These are phyloP conservation scores for Kurtzmaniella cleridarum DNA, from an alignment of 805 yeast genomes.

Conservation along the genomic window DNA sequence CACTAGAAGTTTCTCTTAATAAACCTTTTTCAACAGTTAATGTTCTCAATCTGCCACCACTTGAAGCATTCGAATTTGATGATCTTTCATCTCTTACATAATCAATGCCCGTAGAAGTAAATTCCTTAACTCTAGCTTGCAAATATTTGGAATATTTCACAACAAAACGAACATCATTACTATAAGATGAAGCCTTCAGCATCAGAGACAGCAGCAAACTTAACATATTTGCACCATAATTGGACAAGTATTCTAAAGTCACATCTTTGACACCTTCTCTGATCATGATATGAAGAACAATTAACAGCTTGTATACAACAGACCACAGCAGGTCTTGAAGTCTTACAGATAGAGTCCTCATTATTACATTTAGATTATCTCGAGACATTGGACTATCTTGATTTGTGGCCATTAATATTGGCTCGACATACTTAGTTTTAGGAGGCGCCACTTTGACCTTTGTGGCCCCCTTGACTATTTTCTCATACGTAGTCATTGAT, in stretches of 20 bases:
- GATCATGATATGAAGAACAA: constrained; percentile 85
- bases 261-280: constrained; percentile 84
- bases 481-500: constrained; percentile 60
- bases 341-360: constrained; percentile 57
- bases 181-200: constrained; percentile 31
- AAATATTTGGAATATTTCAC: constrained; percentile 70
- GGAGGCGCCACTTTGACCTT: constrained; percentile 85
- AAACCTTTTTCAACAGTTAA: constrained; percentile 74
- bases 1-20: constrained; percentile 78
- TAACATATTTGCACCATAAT: constrained; percentile 44
- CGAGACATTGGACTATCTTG: constrained; percentile 16
- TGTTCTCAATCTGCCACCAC: constrained; percentile 57
- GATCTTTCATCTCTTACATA: constrained; percentile 68
- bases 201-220: constrained; percentile 34
- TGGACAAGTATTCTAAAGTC: constrained; percentile 56
- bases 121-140: constrained; percentile 63
- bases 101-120: constrained; percentile 57
- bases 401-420: constrained; percentile 69
- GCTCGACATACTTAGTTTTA: constrained; percentile 92
- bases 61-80: constrained; percentile 34
- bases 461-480: constrained; percentile 61
- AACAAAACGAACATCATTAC: constrained; percentile 50
- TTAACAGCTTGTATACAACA: constrained; percentile 76
- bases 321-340: constrained; percentile 86
- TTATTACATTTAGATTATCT: constrained; percentile 61